Evolutionary conservation across 1,284 basidiomycete species (phyloP).

Genomic region (Cutaneotrichosporon dermatis): DNA sequence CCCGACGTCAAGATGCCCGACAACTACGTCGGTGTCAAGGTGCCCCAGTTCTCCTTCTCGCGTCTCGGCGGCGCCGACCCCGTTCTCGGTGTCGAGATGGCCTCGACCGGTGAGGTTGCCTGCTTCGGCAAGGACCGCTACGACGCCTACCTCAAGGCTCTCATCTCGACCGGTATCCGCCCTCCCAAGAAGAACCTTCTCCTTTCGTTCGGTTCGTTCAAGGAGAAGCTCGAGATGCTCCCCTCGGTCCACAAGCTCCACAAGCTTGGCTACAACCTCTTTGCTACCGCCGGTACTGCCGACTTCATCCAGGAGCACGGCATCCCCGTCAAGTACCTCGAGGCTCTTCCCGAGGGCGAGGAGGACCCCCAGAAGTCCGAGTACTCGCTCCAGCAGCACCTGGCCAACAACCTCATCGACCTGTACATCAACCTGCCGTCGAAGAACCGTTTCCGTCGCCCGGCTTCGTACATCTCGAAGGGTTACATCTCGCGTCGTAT

Average conservation of each 20-base stretch:
- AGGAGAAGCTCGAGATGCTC: constrained; percentile 95
- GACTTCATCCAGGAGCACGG: constrained; percentile 79
- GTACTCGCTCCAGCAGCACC: constrained; percentile 89
- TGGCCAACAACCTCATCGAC: constrained; percentile 93
- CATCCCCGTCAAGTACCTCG: constrained; percentile 69
- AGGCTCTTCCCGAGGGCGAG: constrained; percentile 71
- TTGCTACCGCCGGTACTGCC: constrained; percentile 93
- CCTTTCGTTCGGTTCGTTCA: constrained; percentile 69
- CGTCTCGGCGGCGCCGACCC: constrained; percentile 94
- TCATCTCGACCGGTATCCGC: constrained; percentile 92
- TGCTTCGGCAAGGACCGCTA: constrained; percentile 98
- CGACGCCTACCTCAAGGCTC: constrained; percentile 94
- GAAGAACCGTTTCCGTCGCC: constrained; percentile 95
- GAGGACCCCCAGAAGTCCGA: constrained; percentile 80
- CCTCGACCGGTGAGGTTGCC: constrained; percentile 98
- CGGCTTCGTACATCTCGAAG: constrained; percentile 93
- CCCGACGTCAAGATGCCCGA: constrained; percentile 78
- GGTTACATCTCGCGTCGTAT: constrained; percentile 95
- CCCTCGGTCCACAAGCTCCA: constrained; percentile 96
- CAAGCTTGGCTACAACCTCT: constrained; percentile 90
- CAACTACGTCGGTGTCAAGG: constrained; percentile 97
- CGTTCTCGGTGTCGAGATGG: constrained; percentile 99
- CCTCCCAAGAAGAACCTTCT: constrained; percentile 64
- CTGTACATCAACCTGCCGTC: constrained; percentile 99
- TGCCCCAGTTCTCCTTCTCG: constrained; percentile 97